phyloP scores from a whole-genome alignment of 768 basidiomycete species.

The Suillus plorans region DNA sequence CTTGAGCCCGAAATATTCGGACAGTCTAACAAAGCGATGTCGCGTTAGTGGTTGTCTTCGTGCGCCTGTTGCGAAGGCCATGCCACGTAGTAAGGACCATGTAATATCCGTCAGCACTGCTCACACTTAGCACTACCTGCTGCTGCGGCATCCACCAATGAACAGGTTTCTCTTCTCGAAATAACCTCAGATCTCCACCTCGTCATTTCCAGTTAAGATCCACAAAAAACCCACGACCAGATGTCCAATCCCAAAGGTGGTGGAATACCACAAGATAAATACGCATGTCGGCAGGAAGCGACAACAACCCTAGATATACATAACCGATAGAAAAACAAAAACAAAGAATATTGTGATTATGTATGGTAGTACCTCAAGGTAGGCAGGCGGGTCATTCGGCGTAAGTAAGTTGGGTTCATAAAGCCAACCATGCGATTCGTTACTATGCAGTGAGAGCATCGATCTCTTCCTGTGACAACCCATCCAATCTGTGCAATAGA shows the following conservation, averaged over 20 bases:
- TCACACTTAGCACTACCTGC: not conserved
- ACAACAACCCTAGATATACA: not conserved
- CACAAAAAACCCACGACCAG: not conserved
- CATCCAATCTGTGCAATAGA: slow-evolving; percentile 86
- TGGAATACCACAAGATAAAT: not conserved
- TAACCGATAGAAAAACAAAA: not conserved
- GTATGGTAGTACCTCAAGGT: not conserved
- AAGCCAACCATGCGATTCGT: not conserved
- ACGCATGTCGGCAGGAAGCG: too few relatives aligned
- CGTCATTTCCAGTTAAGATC: not conserved
- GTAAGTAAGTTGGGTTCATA: too few relatives aligned
- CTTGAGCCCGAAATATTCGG: not conserved
- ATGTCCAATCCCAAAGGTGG: not conserved
- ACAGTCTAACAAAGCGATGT: not conserved
- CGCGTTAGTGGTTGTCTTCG: not conserved
- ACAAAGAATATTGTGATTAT: not conserved
- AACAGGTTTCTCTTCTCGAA: not conserved
- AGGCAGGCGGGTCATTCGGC: not conserved
- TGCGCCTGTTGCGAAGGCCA: not conserved
- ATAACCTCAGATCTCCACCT: not conserved
- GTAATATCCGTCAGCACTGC: not conserved
- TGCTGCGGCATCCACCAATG: not conserved
- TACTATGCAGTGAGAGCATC: slow-evolving; percentile 48
- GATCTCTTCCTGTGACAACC: slow-evolving; percentile 78
- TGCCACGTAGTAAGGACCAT: not conserved